Evolutionary conservation across 371 early-diverging fungal species (phyloP).

Genomic region (Chytridium lagenaria): DNA sequence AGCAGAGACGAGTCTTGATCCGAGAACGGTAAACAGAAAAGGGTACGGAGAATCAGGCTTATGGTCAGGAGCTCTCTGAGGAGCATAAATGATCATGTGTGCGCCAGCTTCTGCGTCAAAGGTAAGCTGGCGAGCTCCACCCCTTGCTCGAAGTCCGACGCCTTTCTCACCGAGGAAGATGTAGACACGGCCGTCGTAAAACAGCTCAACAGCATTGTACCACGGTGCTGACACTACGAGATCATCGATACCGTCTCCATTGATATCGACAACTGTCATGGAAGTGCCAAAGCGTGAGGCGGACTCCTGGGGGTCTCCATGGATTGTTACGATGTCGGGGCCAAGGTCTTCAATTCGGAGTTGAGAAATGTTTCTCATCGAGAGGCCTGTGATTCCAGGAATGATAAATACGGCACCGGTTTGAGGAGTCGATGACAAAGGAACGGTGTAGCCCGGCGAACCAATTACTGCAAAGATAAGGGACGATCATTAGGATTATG

Average conservation of each 20-base stretch:
- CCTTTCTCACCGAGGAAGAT: constrained; percentile 69
- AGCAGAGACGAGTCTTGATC: constrained; percentile 59
- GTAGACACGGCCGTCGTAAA: constrained; percentile 63
- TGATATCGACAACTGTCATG: constrained; percentile 76
- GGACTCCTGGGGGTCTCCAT: constrained; percentile 16
- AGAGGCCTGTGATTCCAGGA: constrained; percentile 6
- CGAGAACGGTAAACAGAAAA: constrained; percentile 54
- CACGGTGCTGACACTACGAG: constrained; percentile 77
- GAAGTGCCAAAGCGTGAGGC: constrained; percentile 78
- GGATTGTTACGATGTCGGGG: not conserved
- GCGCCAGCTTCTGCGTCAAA: constrained; percentile 24
- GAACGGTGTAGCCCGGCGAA: constrained; percentile 67
- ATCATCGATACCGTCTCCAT: constrained; percentile 87
- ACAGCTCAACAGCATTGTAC: constrained; percentile 38
- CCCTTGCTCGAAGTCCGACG: constrained; percentile 47
- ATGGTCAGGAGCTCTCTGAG: constrained; percentile 12
- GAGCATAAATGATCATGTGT: constrained; percentile 35
- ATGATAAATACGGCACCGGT: constrained; percentile 73
- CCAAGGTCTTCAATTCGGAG: not conserved
- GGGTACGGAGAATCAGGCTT: not conserved
- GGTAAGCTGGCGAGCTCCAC: not conserved
- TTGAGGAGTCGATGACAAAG: constrained; percentile 33
- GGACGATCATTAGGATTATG: not conserved
- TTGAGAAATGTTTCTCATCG: not conserved
- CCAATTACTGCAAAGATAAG: constrained; percentile 58